These are phyloP conservation scores for Gaeumannomyces tritici DNA, from an alignment of 2,329 filamentous ascomycete genomes.

Conservation along the genomic window DNA sequence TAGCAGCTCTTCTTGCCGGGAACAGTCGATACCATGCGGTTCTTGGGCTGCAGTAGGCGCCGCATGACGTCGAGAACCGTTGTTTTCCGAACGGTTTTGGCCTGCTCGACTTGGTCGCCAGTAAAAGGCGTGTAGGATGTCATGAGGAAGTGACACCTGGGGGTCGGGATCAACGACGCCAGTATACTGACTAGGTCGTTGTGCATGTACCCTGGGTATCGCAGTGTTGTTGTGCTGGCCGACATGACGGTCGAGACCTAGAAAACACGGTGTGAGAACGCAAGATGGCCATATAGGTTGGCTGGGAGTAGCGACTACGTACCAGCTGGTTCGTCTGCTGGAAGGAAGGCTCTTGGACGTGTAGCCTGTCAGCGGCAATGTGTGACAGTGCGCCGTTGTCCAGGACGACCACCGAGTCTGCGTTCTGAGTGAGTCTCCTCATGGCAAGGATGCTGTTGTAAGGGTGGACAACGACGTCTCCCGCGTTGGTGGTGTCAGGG, in stretches of 20 bases:
- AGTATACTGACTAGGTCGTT: conserved; percentile 97
- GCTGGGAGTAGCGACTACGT: conserved; percentile 12
- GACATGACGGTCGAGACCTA: conserved; percentile 95
- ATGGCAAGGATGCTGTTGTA: conserved; percentile 96
- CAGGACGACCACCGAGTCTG: conserved; percentile 92
- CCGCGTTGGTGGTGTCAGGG: conserved; percentile 77
- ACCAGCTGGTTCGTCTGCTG: conserved; percentile 96
- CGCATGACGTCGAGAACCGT: conserved; percentile 98
- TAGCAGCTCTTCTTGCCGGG: conserved; percentile 97
- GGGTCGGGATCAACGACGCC: conserved; percentile 90
- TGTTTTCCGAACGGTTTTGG: conserved; percentile 95
- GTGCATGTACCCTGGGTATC: conserved; percentile 99
- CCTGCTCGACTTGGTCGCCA: conserved; percentile 89
- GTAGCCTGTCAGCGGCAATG: conserved; percentile 88
- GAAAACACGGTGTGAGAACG: neutral
- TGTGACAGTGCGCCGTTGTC: conserved; percentile 91
- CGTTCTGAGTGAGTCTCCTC: conserved; percentile 85
- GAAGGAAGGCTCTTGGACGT: conserved; percentile 92
- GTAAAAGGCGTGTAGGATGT: conserved; percentile 98
- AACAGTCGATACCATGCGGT: conserved; percentile 95
- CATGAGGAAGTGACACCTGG: conserved; percentile 95
- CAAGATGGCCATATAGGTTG: neutral
- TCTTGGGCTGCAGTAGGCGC: conserved; percentile 89
- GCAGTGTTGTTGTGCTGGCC: conserved; percentile 87
- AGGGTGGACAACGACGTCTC: conserved; percentile 92